A percentile compares a stretch with the other conserved stretches of the same genome.
Conservation (phyloP, 768 basidiomycete genomes). For the Rhodosporidiobolus odoratus region DNA sequence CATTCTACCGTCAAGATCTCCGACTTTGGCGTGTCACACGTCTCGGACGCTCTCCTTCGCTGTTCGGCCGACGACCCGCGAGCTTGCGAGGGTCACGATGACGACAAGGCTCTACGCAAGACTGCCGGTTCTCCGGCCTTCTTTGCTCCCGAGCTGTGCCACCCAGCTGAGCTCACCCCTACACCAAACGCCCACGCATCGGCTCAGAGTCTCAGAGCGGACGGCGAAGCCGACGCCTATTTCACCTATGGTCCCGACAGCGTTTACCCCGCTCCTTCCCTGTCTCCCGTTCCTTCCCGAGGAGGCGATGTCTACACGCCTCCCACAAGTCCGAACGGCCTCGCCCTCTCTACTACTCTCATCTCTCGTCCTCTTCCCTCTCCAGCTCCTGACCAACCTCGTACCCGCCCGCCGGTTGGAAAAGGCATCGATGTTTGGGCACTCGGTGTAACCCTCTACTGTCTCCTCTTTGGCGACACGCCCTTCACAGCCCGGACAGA, state of each 20-base stretch:
- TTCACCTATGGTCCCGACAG: constrained; percentile 16
- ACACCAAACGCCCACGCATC: constrained; percentile 40
- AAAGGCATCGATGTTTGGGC: constrained; percentile 98
- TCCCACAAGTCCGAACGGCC: constrained; percentile 17
- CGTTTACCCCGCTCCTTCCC: not conserved
- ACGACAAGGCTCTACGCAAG: constrained; percentile 80
- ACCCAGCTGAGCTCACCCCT: constrained; percentile 51
- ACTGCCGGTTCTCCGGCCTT: constrained; percentile 94
- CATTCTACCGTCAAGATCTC: constrained; percentile 89
- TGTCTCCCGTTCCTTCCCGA: not conserved
- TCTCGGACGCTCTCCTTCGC: constrained; percentile 79
- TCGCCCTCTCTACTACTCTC: constrained; percentile 21
- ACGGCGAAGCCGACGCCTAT: constrained; percentile 25
- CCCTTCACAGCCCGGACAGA: constrained; percentile 66
- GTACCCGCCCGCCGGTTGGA: constrained; percentile 36
- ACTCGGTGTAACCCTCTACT: constrained; percentile 89
- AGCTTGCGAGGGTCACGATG: constrained; percentile 43
- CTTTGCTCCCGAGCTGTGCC: constrained; percentile 90
- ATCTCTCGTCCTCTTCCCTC: constrained; percentile 42
- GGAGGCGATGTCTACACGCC: constrained; percentile 13
- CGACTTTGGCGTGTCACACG: constrained; percentile 96
- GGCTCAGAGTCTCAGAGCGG: constrained; percentile 37
- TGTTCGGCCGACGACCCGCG: constrained; percentile 57
- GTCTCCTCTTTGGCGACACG: constrained; percentile 77
- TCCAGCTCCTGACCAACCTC: constrained; percentile 26